These are phyloP conservation scores for Starmerella vaccinii DNA, from an alignment of 805 yeast species.

Conservation along the genomic window DNA sequence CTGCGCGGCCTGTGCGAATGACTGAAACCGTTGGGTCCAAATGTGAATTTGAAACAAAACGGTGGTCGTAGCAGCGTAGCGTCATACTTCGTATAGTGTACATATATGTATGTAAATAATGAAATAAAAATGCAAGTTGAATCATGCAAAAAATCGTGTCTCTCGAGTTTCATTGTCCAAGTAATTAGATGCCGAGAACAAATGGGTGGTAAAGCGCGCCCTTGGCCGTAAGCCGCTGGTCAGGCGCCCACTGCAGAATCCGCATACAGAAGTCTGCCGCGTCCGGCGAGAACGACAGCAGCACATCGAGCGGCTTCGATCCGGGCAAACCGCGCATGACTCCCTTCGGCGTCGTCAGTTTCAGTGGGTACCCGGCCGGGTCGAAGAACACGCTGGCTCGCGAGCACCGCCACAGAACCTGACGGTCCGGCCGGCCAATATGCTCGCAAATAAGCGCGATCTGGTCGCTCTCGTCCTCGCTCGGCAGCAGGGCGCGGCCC, in stretches of 20 bases:
- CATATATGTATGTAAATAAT: neutral
- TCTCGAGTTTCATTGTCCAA: too few relatives aligned
- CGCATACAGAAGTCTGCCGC: slow-evolving; percentile 40
- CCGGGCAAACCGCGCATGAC: slow-evolving; percentile 20
- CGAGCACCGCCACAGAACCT: slow-evolving; percentile 29
- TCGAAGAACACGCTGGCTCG: slow-evolving; percentile 35
- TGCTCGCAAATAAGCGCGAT: slow-evolving; percentile 81
- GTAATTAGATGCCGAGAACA: slow-evolving; percentile 11
- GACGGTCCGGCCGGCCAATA: slow-evolving; percentile 73
- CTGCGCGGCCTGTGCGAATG: too few relatives aligned
- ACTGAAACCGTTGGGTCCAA: too few relatives aligned
- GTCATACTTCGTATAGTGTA: neutral
- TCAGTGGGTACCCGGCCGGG: slow-evolving; percentile 28
- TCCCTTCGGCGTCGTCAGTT: slow-evolving; percentile 18
- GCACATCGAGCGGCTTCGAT: slow-evolving; percentile 14
- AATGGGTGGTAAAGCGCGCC: slow-evolving; percentile 33
- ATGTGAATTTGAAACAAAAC: too few relatives aligned
- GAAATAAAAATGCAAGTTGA: neutral
- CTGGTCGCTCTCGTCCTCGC: slow-evolving; percentile 79
- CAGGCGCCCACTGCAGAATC: slow-evolving; percentile 66
- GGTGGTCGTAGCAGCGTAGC: neutral
- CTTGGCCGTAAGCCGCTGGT: slow-evolving; percentile 33
- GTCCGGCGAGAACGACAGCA: slow-evolving; percentile 12
- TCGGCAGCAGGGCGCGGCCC: slow-evolving; percentile 93
- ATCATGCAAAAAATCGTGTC: neutral